Conservation (phyloP, 768 basidiomycete genomes). For the Pleurotus giganteus region DNA sequence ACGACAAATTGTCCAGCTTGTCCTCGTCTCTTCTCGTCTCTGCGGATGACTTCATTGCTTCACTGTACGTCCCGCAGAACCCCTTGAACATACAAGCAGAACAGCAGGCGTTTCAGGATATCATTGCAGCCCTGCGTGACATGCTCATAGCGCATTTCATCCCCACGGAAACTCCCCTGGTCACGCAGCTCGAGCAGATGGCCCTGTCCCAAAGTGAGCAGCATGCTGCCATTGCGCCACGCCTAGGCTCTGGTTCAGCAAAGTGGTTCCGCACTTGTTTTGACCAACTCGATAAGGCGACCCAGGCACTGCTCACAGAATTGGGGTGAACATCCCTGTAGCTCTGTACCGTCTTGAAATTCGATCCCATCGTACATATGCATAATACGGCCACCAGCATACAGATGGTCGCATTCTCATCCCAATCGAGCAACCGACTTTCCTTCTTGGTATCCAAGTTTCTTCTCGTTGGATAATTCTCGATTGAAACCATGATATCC, state of each 20-base stretch:
- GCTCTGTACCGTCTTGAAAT: background rate
- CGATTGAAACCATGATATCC: too few relatives aligned
- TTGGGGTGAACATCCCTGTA: slow-evolving; percentile 16
- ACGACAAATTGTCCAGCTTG: slow-evolving; percentile 50
- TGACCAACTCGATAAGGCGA: slow-evolving; percentile 52
- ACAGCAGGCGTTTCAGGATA: slow-evolving; percentile 32
- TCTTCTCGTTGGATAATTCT: background rate
- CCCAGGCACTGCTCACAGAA: slow-evolving; percentile 24
- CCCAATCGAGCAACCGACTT: background rate
- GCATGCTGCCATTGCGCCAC: background rate
- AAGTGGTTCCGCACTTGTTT: slow-evolving; percentile 71
- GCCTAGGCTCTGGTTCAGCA: slow-evolving; percentile 25
- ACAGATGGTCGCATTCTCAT: background rate
- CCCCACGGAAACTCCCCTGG: slow-evolving; percentile 23
- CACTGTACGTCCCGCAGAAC: slow-evolving; percentile 66
- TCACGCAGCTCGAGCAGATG: slow-evolving; percentile 27
- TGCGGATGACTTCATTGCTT: slow-evolving; percentile 66
- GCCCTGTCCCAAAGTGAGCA: slow-evolving; percentile 26
- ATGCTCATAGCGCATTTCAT: slow-evolving; percentile 18
- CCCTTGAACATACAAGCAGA: slow-evolving; percentile 36
- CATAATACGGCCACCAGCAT: background rate
- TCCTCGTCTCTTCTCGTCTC: slow-evolving; percentile 53
- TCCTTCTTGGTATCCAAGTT: background rate
- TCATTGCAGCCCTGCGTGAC: slow-evolving; percentile 35
- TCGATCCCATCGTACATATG: background rate